Percentiles rank a stretch among this genome's conserved stretches.
These are phyloP conservation scores for Niveomyces coronatus DNA, from an alignment of 2,329 filamentous ascomycete genomes.

Conservation along the genomic window DNA sequence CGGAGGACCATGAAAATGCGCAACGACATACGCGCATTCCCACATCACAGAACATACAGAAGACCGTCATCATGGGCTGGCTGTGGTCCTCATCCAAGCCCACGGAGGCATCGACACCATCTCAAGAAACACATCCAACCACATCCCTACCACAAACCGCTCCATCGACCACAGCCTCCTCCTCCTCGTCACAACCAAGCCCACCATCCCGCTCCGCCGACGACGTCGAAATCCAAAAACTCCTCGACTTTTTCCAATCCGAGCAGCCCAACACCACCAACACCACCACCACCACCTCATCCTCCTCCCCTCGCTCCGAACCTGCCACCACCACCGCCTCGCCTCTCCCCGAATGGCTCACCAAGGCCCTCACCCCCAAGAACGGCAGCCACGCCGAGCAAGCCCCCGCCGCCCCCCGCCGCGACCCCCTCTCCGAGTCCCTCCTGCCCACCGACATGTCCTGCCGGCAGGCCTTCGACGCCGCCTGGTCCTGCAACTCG, in stretches of 20 bases:
- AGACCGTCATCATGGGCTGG: conserved; percentile 45
- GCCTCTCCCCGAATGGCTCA: conserved; percentile 5
- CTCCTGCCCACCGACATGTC: conserved; percentile 75
- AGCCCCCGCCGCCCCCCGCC: conserved; percentile 19
- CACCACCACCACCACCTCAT: conserved; percentile 14
- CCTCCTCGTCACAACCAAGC: conserved; percentile 16
- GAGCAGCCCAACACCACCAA: conserved; percentile 18
- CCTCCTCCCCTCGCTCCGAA: conserved; percentile 23
- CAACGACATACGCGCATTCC: not conserved
- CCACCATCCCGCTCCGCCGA: conserved; percentile 26
- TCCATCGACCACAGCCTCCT: conserved; percentile 7
- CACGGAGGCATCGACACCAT: conserved; percentile 12
- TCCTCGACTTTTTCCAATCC: conserved; percentile 36
- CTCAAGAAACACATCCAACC: too few species aligned
- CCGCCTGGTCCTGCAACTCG: conserved; percentile 87
- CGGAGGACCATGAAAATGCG: not conserved
- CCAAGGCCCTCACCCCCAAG: conserved; percentile 6
- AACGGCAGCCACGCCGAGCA: conserved; percentile 4
- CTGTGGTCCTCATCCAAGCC: conserved; percentile 39
- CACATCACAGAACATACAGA: not conserved
- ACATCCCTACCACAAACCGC: conserved; percentile 14
- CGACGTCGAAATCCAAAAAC: conserved; percentile 38
- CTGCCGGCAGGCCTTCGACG: conserved; percentile 83
- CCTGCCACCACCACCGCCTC: conserved; percentile 13
- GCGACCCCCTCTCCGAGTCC: conserved; percentile 49